Evolutionary conservation across 2,329 filamentous ascomycete species (phyloP), one percentile per base, ranked within the genome.

Genomic region (Botryotinia globosa): DNA sequence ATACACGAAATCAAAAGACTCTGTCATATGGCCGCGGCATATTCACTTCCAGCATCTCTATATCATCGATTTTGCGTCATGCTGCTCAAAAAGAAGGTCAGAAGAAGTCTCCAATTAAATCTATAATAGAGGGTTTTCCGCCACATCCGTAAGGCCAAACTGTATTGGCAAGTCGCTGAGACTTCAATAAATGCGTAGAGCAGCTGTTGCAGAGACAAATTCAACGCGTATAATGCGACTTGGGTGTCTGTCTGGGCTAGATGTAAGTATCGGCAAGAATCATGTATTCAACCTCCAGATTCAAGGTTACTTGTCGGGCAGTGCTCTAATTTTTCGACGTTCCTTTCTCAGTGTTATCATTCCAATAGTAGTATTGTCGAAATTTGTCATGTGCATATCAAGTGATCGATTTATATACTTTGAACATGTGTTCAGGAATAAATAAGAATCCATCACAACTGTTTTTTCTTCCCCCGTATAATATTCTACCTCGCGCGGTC

Each of bases 371-470:
- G 29, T 29, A 18, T 56, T 4, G 3, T 56, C 51, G 8, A 29
- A 18, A 29, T 8, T 1, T 3, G 0, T 18, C n/a, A 29, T 18
- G 2, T 9, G 1, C 3, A 3, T 29, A 29, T 56, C 1, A 0
- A 1, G 18, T 18, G n/a, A 3, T 29, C n/a, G n/a, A 18, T 54
- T 8, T 29, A 6, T 29, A 6, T 29, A 29, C n/a, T 29, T 51
- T 4, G 2, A 0, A 51, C 1, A n/a, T 12, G 25, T 51, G 12
- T n/a, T 51, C 10, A 7, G 5, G 12, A 16, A 51, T 51, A n/a
- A 2, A 22, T 14, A n/a, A n/a, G 25, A 51, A 51, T 16, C 16
- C 12, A n/a, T 54, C 48, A 54, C 12, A 51, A 14, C 1, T n/a
- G 4, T 54, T n/a, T 6, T 5, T 51, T n/a, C 22, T 54, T 54